Evolutionary conservation across 345 rosid genomes (phyloP).

Genomic region (Lepidium sativum): DNA sequence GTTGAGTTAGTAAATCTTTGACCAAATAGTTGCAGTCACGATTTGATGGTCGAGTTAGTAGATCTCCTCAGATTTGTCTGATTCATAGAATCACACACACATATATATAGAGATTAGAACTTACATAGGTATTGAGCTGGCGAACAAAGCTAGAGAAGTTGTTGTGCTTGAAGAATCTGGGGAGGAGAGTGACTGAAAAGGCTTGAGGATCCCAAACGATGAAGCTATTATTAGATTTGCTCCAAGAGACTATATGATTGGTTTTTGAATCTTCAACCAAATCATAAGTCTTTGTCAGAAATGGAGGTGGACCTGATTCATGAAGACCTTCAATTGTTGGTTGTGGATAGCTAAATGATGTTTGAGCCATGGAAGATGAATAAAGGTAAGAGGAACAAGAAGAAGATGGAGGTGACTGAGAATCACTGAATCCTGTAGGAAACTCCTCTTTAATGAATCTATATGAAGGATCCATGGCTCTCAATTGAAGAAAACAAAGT

Average conservation of each 20-base stretch:
- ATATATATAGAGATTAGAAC: constrained; percentile 13
- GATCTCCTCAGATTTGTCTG: neutral
- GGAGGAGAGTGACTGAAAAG: constrained; percentile 47
- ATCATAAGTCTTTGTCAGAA: constrained; percentile 64
- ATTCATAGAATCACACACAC: neutral
- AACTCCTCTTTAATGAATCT: constrained; percentile 28
- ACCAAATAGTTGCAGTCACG: neutral
- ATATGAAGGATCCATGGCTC: constrained; percentile 24
- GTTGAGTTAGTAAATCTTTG: neutral
- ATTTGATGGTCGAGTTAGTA: constrained; percentile 9
- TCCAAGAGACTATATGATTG: constrained; percentile 63
- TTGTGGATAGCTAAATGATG: constrained; percentile 30
- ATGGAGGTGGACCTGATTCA: constrained; percentile 64
- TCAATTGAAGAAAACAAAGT: neutral
- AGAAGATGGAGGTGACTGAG: constrained; percentile 21
- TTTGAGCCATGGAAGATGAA: constrained; percentile 17
- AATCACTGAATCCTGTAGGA: constrained; percentile 14
- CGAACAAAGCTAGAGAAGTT: constrained; percentile 82
- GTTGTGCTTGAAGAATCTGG: constrained; percentile 66
- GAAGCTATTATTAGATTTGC: constrained; percentile 54
- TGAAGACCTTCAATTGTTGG: constrained; percentile 62
- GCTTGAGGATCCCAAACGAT: constrained; percentile 65
- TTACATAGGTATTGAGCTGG: constrained; percentile 76
- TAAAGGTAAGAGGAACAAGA: constrained; percentile 15
- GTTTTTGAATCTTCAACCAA: constrained; percentile 54